Conservation (phyloP, 495 filamentous ascomycete species). For the Hypoxylon fragiforme region DNA sequence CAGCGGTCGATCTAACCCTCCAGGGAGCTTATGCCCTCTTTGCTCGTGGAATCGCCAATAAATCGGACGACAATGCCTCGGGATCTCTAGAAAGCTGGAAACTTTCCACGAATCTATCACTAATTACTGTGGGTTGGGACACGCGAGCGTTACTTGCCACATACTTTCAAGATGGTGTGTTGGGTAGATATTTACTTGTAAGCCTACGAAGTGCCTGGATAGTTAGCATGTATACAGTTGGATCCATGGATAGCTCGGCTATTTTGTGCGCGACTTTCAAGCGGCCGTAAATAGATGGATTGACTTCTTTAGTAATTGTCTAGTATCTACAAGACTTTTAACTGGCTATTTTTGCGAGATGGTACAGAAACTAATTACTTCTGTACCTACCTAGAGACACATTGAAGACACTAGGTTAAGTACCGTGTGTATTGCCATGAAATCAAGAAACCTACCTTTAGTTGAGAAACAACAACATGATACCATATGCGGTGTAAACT, state of each 20-base stretch:
- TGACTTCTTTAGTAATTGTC: too few relatives aligned
- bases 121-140: constrained; percentile 5
- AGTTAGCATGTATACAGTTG: too few relatives aligned
- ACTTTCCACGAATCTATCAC: not conserved
- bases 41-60: constrained; percentile 13
- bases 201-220: too few relatives aligned
- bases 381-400: not conserved
- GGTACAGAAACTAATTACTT: not conserved
- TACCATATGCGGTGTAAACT: constrained; percentile 8
- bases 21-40: constrained; percentile 14
- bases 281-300: constrained; percentile 1
- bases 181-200: too few relatives aligned
- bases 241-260: too few relatives aligned
- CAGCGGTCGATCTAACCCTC: constrained; percentile 6
- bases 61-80: constrained; percentile 14
- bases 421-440: too few relatives aligned
- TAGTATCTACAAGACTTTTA: not conserved
- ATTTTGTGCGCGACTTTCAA: constrained; percentile 26
- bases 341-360: too few relatives aligned
- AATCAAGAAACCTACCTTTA: constrained; percentile 9
- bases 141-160: not conserved
- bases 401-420: not conserved
- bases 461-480: constrained; percentile 1
- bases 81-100: not conserved
- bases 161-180: too few relatives aligned